Base-by-base conservation (phyloP, 2,329 filamentous ascomycete species). In the Septoria petroselini region DNA sequence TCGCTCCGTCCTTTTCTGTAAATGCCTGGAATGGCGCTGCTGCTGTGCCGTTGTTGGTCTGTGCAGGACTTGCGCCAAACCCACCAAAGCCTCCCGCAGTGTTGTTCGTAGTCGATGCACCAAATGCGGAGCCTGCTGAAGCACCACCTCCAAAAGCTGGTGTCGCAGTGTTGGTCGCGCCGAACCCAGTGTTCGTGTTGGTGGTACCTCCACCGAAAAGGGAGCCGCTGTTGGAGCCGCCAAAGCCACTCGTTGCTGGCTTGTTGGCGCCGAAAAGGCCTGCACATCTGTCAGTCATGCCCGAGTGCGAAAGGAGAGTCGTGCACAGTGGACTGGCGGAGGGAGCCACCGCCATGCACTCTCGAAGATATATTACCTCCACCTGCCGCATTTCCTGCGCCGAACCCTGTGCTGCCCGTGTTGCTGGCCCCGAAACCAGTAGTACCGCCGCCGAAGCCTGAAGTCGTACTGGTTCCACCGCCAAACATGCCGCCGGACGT, bases 1-100 rank as follows among this genome's bases (percentile, higher is more conserved):
- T 78, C 34, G 78, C 81, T 3, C 74, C 70, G 63, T 94, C 88
- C 68, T 91, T 93, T 71, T 94, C 88, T 15, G 77, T 73, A 39
- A 80, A 78, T 0, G 88, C 75, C 53, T 80, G 72, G 71, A 91
- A 94, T 4, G 83, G 78, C 3, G 78, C 70, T 47, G 65, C 74
- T 11, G 77, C 84, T 7, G 88, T 91, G 51, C 88, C 88, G 19
- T 83, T 80, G 52, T 75, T 76, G 58, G 73, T 75, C 42, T 70
- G 73, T 35, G 59, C 62, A 35, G 82, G 69, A 7, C 69, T 70
- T 35, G 61, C 68, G 53, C 50, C 65, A 54, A 58, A 65, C 6
- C 57, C 57, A 25, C 57, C 57, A 35, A 59, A 59, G 15, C 59
- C 57, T 11, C 51, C 52, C 11, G 48, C 51, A n/a, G 47, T 53